phyloP scores from a whole-genome alignment of 78 protist genomes.

The Planoprotostelium fungivorum region DNA sequence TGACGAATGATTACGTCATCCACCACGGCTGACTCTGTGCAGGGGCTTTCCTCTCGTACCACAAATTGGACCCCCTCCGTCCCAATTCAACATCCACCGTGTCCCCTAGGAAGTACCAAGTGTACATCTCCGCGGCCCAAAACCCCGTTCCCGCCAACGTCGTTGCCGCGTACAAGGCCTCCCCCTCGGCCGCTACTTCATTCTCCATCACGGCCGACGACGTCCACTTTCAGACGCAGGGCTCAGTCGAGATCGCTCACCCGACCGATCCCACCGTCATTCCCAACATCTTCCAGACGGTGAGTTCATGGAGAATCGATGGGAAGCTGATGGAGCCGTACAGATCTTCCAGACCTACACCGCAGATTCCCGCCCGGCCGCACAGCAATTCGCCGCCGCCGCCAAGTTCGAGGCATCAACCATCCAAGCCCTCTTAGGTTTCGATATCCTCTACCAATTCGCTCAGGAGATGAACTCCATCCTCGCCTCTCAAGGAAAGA shows the following conservation, averaged over 20 bases:
- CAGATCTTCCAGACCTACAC: background rate
- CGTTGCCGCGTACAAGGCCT: background rate
- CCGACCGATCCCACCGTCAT: background rate
- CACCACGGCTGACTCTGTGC: background rate
- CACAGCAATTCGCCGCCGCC: background rate
- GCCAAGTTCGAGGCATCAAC: background rate
- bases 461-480: background rate
- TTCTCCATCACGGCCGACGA: background rate
- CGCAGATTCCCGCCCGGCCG: background rate
- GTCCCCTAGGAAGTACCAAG: background rate
- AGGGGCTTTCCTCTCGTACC: background rate
- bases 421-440: background rate
- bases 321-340: background rate
- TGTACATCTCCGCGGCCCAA: background rate
- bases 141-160: slow-evolving; percentile 1
- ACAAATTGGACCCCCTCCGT: background rate
- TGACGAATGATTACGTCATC: background rate
- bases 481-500: background rate
- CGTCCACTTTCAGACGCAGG: background rate
- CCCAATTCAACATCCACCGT: background rate
- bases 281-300: background rate
- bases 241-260: background rate
- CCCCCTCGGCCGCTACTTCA: background rate
- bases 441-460: background rate
- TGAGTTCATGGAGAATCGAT: background rate